phyloP scores from a whole-genome alignment of 139 green algal genomes.

The Zygnema cylindricum region DNA sequence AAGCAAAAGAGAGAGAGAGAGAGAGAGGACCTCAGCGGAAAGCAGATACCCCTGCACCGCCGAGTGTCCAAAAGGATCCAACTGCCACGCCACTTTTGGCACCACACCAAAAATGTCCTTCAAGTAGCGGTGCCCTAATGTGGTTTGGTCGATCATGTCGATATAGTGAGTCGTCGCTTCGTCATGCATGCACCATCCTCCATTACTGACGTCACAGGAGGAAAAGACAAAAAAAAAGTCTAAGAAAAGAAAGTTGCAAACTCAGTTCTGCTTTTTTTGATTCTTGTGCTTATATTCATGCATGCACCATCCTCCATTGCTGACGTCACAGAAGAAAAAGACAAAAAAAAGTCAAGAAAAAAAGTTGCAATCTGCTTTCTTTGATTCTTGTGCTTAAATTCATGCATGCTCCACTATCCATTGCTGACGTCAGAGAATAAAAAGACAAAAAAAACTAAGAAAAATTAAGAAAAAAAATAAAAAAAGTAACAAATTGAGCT shows the following conservation, averaged over 20 bases:
- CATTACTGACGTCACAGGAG: constrained; percentile 58
- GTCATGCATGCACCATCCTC: constrained; percentile 84
- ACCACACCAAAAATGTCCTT: constrained; percentile 39
- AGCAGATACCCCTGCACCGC: constrained; percentile 81
- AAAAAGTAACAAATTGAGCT: too few relatives aligned
- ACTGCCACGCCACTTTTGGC: constrained; percentile 82
- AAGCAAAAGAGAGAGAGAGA: neutral
- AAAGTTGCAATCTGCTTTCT: too few relatives aligned
- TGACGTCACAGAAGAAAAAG: too few relatives aligned
- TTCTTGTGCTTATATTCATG: too few relatives aligned
- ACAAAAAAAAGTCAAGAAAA: too few relatives aligned
- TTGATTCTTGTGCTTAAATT: too few relatives aligned
- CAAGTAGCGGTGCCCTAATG: constrained; percentile 75
- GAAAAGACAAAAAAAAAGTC: too few relatives aligned
- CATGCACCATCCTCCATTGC: constrained; percentile 76
- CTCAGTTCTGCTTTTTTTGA: too few relatives aligned
- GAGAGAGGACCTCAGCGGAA: constrained; percentile 56
- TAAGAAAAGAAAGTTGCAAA: too few relatives aligned
- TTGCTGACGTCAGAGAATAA: too few relatives aligned
- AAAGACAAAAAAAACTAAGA: too few relatives aligned
- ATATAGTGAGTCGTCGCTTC: constrained; percentile 84
- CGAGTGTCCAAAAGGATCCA: constrained; percentile 93
- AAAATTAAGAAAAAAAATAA: too few relatives aligned
- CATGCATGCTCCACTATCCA: constrained; percentile 81
- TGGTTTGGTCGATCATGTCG: constrained; percentile 89